phyloP scores from a whole-genome alignment of 306 rosid genomes.

The Sindora glabra region DNA sequence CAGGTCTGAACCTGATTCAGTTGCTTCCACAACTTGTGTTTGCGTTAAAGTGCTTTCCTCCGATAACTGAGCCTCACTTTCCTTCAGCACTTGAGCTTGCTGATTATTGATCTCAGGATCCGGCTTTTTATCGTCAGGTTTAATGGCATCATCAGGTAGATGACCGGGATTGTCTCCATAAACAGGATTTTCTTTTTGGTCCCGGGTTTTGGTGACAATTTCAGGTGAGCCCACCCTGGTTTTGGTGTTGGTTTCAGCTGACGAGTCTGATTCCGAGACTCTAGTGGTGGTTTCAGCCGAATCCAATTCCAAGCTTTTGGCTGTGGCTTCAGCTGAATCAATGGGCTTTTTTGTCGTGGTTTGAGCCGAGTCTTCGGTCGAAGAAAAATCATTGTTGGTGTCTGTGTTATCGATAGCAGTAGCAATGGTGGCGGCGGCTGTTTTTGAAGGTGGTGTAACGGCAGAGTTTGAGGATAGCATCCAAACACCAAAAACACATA shows the following conservation, averaged over 20 bases:
- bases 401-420: slow-evolving; percentile 20
- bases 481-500: slow-evolving; percentile 66
- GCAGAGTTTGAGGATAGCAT: slow-evolving; percentile 45
- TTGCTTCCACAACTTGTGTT: slow-evolving; percentile 13
- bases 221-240: no score
- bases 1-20: no score
- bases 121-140: slow-evolving; percentile 28
- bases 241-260: no score
- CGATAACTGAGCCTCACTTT: slow-evolving; percentile 27
- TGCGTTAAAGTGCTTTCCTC: slow-evolving; percentile 41
- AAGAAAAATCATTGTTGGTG: slow-evolving; percentile 7
- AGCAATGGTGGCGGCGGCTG: slow-evolving; percentile 17
- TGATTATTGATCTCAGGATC: slow-evolving; percentile 1
- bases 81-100: slow-evolving; percentile 16
- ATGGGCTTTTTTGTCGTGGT: no score
- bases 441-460: slow-evolving; percentile 20
- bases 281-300: no score
- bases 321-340: no score
- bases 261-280: no score
- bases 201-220: neutral
- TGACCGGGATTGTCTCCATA: slow-evolving; percentile 69
- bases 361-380: slow-evolving; percentile 1
- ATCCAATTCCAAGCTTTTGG: no score
- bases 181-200: slow-evolving; percentile 1
- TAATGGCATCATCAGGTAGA: slow-evolving; percentile 72